Conservation (phyloP, 352 stramenopile genomes). For the Globisporangium middletonii region DNA sequence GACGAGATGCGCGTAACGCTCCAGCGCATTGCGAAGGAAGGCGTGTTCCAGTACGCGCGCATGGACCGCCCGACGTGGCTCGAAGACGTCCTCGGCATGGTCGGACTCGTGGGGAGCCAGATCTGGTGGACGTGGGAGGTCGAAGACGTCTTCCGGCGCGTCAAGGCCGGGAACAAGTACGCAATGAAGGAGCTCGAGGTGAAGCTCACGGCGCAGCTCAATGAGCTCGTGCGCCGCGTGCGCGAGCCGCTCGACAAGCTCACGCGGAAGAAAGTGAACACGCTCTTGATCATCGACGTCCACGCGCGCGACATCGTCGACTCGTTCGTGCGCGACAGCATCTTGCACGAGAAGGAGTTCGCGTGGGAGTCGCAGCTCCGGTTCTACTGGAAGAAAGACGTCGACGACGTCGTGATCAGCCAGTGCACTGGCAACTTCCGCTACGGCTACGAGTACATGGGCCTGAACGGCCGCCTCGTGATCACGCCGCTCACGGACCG, state of each 20-base stretch:
- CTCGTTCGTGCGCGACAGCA: slow-evolving; percentile 86
- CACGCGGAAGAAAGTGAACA: slow-evolving; percentile 92
- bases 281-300: slow-evolving; percentile 88
- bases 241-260: slow-evolving; percentile 81
- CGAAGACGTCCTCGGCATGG: slow-evolving; percentile 88
- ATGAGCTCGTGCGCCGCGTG: slow-evolving; percentile 88
- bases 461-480: slow-evolving; percentile 87
- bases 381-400: slow-evolving; percentile 90
- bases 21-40: slow-evolving; percentile 89
- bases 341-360: slow-evolving; percentile 89
- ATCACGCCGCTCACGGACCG: slow-evolving; percentile 92
- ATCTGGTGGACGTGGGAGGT: slow-evolving; percentile 95
- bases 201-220: slow-evolving; percentile 87
- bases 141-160: slow-evolving; percentile 89
- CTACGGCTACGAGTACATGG: slow-evolving; percentile 95
- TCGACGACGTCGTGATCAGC: slow-evolving; percentile 86
- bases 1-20: slow-evolving; percentile 87
- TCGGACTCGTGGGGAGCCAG: slow-evolving; percentile 88
- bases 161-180: slow-evolving; percentile 89
- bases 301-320: slow-evolving; percentile 89
- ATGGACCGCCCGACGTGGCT: slow-evolving; percentile 87
- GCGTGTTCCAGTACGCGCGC: slow-evolving; percentile 89
- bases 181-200: slow-evolving; percentile 91
- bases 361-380: slow-evolving; percentile 87
- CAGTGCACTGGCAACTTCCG: slow-evolving; percentile 91